phyloP scores from a whole-genome alignment of 345 rosid species.

The Draba incana region DNA sequence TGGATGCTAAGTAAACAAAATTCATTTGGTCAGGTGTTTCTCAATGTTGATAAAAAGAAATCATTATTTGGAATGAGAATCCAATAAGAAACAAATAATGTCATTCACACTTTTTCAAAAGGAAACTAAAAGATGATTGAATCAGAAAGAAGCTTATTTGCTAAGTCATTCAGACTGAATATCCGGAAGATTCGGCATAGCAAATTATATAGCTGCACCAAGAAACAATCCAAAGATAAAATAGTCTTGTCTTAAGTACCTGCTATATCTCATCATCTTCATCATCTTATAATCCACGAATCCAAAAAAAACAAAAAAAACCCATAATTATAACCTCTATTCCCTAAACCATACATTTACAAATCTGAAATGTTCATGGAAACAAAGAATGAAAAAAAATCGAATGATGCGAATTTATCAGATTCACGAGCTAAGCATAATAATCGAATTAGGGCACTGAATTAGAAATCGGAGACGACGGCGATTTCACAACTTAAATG shows the following conservation, averaged over 20 bases:
- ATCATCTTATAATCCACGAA: conserved; percentile 30
- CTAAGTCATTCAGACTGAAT: conserved; percentile 32
- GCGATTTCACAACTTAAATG: not conserved
- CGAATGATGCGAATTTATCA: too few relatives aligned
- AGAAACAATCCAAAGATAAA: conserved; percentile 37
- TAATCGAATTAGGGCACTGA: not conserved
- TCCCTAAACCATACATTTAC: not conserved
- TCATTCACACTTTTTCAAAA: too few relatives aligned
- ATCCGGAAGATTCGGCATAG: conserved; percentile 38
- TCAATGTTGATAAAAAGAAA: too few relatives aligned
- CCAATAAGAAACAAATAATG: too few relatives aligned
- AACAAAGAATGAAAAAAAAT: too few relatives aligned
- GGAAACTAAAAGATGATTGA: not conserved
- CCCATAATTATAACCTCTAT: not conserved
- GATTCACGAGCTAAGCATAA: not conserved
- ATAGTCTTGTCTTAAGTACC: conserved; percentile 40
- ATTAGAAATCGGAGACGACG: not conserved
- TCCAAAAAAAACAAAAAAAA: not conserved
- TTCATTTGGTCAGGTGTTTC: too few relatives aligned
- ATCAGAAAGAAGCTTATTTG: conserved; percentile 40
- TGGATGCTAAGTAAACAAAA: too few relatives aligned
- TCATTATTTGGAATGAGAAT: too few relatives aligned
- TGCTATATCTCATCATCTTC: conserved; percentile 46
- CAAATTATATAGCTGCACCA: conserved; percentile 33
- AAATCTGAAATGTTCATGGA: too few relatives aligned